Evolutionary conservation across 1,284 basidiomycete species (phyloP), one percentile per base, ranked within the genome.

Genomic region (Athelia sp.): DNA sequence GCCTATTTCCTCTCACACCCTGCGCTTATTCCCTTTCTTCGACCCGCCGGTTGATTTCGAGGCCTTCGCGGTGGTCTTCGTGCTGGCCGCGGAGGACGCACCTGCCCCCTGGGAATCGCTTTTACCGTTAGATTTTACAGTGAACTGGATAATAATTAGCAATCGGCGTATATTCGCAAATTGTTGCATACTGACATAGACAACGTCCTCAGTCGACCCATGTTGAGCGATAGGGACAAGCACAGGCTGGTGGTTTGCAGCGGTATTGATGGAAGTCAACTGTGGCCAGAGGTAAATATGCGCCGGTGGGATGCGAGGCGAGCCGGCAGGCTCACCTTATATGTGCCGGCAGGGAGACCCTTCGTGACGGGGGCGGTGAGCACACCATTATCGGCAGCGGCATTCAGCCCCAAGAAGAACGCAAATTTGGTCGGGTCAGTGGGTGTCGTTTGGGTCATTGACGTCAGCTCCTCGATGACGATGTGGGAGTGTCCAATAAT

Each of bases 331-430:
- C 67, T 67, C 38, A 83, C 57, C 54, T 73, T 71, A 66, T 84
- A 84, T n/a, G 61, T 56, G 22, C 82, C 82, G 23, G 69, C 71
- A 22, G 78, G 70, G 14, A 85, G 71, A 51, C 82, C 83, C 24
- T 65, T 66, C 2, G 66, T 62, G 22, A 85, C 76, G 19, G 65
- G 64, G 10, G 72, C 71, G 36, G 68, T 68, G 29, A 84, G 66
- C 9, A 76, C 57, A 23, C 81, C 81, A 51, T 73, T 70, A 29
- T 58, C 57, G 26, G 66, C 67, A 10, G 70, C 68, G 21, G 60
- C 67, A 58, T 81, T 76, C 35, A 81, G 54, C 40, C 80, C 82
- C 68, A 81, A 79, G 79, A 83, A 85, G 69, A 83, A 84, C 3
- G 69, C 73, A 59, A 81, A 82, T 34, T 57, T 59, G 36, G 58